Evolutionary conservation across 768 basidiomycete species (phyloP).

Genomic region (Amanita pallidorosea): DNA sequence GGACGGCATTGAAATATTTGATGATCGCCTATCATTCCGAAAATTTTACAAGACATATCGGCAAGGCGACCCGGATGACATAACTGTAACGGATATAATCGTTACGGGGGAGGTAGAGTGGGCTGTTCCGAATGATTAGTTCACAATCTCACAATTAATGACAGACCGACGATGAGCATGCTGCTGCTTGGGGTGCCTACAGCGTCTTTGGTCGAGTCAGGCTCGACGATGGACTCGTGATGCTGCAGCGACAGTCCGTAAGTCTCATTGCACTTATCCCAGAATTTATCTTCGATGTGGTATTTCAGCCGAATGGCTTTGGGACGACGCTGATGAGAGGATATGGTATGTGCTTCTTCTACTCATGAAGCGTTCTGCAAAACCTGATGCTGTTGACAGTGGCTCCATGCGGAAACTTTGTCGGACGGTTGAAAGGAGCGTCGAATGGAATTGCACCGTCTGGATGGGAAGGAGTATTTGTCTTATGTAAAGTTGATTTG

Average conservation of each 20-base stretch:
- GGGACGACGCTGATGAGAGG: slow-evolving; percentile 34
- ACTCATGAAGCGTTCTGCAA: not conserved
- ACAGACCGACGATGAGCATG: slow-evolving; percentile 36
- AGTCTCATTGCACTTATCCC: slow-evolving; percentile 10
- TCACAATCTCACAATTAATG: not conserved
- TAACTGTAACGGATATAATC: slow-evolving; percentile 33
- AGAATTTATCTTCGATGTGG: not conserved
- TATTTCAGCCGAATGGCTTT: slow-evolving; percentile 15
- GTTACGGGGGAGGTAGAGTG: slow-evolving; percentile 39
- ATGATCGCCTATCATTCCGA: slow-evolving; percentile 23
- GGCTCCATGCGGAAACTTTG: slow-evolving; percentile 38
- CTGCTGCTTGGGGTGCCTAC: slow-evolving; percentile 46
- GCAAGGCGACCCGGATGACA: slow-evolving; percentile 10
- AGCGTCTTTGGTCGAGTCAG: slow-evolving; percentile 48
- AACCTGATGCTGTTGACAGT: slow-evolving; percentile 20
- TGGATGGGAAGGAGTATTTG: slow-evolving; percentile 43
- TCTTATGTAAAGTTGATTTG: slow-evolving; percentile 16
- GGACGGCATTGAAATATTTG: slow-evolving; percentile 37
- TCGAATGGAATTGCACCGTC: slow-evolving; percentile 22
- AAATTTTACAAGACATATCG: slow-evolving; percentile 28
- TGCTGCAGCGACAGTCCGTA: slow-evolving; percentile 42
- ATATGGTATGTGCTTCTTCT: slow-evolving; percentile 25
- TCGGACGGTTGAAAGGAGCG: slow-evolving; percentile 33
- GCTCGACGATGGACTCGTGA: slow-evolving; percentile 47
- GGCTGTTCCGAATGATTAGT: not conserved